phyloP scores from a whole-genome alignment of 495 filamentous ascomycete genomes.

The Trichoderma parareesei region DNA sequence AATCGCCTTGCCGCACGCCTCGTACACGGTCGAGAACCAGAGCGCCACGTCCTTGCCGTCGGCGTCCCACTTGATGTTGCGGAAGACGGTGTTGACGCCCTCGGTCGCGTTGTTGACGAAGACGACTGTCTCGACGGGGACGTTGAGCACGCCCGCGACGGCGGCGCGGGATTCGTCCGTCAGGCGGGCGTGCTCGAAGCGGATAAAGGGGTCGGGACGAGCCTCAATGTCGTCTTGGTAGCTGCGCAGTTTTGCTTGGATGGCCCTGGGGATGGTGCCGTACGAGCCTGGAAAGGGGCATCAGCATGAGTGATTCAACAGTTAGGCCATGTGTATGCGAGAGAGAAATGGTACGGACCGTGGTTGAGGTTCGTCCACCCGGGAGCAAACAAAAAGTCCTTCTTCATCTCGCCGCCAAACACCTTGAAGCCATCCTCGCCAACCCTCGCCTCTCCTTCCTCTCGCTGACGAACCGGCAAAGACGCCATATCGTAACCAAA shows the following conservation, averaged over 20 bases:
- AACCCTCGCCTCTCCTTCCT: not conserved
- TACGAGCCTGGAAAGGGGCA: slow-evolving; percentile 52
- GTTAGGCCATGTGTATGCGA: not conserved
- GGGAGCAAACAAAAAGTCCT: slow-evolving; percentile 65
- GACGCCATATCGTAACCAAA: not conserved
- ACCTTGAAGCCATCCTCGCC: slow-evolving; percentile 11
- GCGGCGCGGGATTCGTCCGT: slow-evolving; percentile 57
- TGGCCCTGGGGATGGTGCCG: slow-evolving; percentile 57
- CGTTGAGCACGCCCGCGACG: slow-evolving; percentile 55
- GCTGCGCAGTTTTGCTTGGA: slow-evolving; percentile 48
- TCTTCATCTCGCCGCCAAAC: slow-evolving; percentile 54
- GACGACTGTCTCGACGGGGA: slow-evolving; percentile 54
- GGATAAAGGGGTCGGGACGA: slow-evolving; percentile 64
- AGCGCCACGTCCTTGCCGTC: slow-evolving; percentile 53
- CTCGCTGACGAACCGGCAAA: not conserved
- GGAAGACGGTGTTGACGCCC: slow-evolving; percentile 71
- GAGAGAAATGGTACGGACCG: slow-evolving; percentile 39
- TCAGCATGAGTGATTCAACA: not conserved
- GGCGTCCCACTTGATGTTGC: slow-evolving; percentile 50
- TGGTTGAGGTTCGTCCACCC: slow-evolving; percentile 73
- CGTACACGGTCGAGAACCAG: slow-evolving; percentile 69
- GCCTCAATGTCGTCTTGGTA: slow-evolving; percentile 56
- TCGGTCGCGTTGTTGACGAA: slow-evolving; percentile 77
- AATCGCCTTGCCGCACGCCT: slow-evolving; percentile 61
- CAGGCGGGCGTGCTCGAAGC: slow-evolving; percentile 47